Evolutionary conservation across 768 basidiomycete species (phyloP), one percentile per base, ranked within the genome.

Genomic region (Cystofilobasidium macerans): DNA sequence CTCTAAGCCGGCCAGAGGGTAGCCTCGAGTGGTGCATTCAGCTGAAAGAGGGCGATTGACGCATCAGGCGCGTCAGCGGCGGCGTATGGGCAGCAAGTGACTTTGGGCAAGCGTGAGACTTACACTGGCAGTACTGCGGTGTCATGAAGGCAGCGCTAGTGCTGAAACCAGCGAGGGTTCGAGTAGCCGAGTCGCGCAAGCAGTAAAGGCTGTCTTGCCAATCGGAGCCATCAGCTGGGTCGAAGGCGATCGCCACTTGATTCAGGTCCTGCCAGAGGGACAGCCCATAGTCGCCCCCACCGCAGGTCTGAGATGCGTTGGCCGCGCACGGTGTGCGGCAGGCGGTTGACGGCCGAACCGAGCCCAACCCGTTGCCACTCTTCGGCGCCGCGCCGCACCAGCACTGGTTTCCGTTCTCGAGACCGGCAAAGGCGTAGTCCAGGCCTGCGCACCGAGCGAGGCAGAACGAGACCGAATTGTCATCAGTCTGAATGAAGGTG

Each of bases 391-490:
- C 32, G 51, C 51, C 51, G 51, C 51, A 54, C 51, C 48, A 62
- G 35, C 33, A 54, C 35, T 33, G 22, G 20, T 20, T 32, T 22
- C 16, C 26, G 40, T 40, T 63, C 28, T 63, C 62, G 8, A 63
- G 13, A 16, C 62, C 62, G 12, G 62, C 62, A 11, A 30, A 63
- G 36, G 51, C 14, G 38, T 42, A 63, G 33, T 63, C 47, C 1
- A 63, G 51, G 0, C 13, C 12, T 1, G 35, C 32, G 28, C 62
- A 63, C 1, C 36, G 24, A 26, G 20, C 30, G 3, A 53, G 51
- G 38, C 62, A 63, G 53, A 18, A 63, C 13, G 30, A 51, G 38
- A 63, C 30, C 33, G 51, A 20, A 38, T 56, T 54, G 36, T 51
- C 51, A 9, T 16, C 24, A 3, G 62, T 56, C 12, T 63, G 62